Percentiles rank a stretch among this genome's conserved stretches.
phyloP scores from a whole-genome alignment of 768 basidiomycete species.

The Boletus insuetus region DNA sequence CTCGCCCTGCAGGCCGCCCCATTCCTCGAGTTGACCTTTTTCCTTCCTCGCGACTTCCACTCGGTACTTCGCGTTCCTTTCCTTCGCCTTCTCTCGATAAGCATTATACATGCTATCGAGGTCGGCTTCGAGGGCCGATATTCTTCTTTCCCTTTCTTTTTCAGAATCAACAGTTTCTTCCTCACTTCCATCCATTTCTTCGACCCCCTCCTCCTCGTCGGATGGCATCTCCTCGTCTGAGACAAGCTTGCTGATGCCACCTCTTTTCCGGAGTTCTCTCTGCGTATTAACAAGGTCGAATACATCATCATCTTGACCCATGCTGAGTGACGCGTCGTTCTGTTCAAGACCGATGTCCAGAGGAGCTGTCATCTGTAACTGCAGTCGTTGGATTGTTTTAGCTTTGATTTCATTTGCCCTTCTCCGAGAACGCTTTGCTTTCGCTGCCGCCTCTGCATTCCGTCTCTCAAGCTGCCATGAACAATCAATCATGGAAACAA shows the following conservation, averaged over 20 bases:
- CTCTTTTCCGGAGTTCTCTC: slow-evolving; percentile 39
- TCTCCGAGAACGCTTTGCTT: slow-evolving; percentile 76
- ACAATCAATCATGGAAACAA: slow-evolving; percentile 4
- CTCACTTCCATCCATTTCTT: slow-evolving; percentile 26
- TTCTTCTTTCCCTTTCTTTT: slow-evolving; percentile 65
- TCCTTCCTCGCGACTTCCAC: slow-evolving; percentile 74
- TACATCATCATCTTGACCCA: slow-evolving; percentile 81
- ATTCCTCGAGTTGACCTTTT: slow-evolving; percentile 74
- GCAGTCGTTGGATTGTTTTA: slow-evolving; percentile 90
- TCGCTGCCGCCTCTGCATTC: slow-evolving; percentile 70
- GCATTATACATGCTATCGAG: slow-evolving; percentile 86
- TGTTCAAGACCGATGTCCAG: slow-evolving; percentile 91
- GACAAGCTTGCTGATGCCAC: slow-evolving; percentile 37
- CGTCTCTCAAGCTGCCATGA: slow-evolving; percentile 71
- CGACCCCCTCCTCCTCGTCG: slow-evolving; percentile 45
- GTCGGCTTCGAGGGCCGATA: slow-evolving; percentile 72
- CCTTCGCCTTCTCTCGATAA: slow-evolving; percentile 76
- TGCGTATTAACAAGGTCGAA: slow-evolving; percentile 79
- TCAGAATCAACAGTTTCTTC: slow-evolving; percentile 55
- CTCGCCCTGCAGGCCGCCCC: slow-evolving; percentile 67
- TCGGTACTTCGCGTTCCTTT: slow-evolving; percentile 84
- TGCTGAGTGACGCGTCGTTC: slow-evolving; percentile 65
- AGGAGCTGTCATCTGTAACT: slow-evolving; percentile 97
- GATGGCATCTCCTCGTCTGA: slow-evolving; percentile 43
- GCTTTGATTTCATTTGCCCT: slow-evolving; percentile 85